A percentile compares a stretch with the other conserved stretches of the same genome.
These are phyloP conservation scores for Rhizopus sp. DNA, from an alignment of 371 early-diverging fungal genomes.

Conservation along the genomic window DNA sequence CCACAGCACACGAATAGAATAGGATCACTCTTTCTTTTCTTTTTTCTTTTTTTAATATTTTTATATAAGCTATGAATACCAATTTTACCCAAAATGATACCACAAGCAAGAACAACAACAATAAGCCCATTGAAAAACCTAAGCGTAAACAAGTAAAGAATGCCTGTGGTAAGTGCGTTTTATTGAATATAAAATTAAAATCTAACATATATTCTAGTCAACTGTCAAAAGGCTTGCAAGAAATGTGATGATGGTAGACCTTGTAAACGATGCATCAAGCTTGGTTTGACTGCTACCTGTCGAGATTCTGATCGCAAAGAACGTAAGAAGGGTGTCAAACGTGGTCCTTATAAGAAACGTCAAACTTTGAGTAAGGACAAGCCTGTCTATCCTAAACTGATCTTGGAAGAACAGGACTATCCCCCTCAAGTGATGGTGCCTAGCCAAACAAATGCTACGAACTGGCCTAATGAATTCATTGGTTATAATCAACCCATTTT, in stretches of 20 bases:
- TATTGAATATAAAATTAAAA: not conserved
- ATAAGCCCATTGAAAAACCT: conserved; percentile 15
- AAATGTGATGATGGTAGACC: conserved; percentile 91
- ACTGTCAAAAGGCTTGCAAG: conserved; percentile 93
- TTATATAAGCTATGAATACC: not conserved
- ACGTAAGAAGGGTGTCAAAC: conserved; percentile 81
- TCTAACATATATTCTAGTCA: conserved; percentile 46
- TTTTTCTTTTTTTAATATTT: not conserved
- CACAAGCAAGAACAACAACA: not conserved
- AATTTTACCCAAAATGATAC: not conserved
- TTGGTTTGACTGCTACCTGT: conserved; percentile 73
- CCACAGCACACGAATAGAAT: too few species aligned
- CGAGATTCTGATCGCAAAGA: conserved; percentile 82
- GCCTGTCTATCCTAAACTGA: conserved; percentile 28
- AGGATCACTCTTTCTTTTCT: not conserved
- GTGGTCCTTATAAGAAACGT: conserved; percentile 80
- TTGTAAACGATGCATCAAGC: conserved; percentile 82
- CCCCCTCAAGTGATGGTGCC: conserved; percentile 20
- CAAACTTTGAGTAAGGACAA: conserved; percentile 21
- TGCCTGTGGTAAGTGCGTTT: conserved; percentile 34
- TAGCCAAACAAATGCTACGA: conserved; percentile 3
- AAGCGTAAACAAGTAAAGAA: conserved; percentile 40
- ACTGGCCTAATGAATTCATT: conserved; percentile 1
- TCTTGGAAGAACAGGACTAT: conserved; percentile 19
- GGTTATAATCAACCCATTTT: conserved; percentile 1